Base-by-base conservation (phyloP, 345 rosid genomes). In the Heritiera littoralis region DNA sequence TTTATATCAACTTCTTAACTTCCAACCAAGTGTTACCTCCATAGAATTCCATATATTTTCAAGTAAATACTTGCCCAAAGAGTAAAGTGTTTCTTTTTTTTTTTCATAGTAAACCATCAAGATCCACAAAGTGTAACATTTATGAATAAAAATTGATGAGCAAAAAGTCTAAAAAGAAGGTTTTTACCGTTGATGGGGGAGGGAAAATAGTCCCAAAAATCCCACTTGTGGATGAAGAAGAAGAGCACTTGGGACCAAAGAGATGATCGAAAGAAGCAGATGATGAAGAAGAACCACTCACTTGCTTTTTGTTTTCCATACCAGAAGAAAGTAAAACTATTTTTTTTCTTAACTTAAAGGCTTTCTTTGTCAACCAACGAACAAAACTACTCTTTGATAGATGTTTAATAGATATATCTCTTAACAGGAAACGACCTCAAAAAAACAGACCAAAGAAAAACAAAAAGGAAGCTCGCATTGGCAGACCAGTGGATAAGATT, bases 191-290 rank as follows among this genome's bases (percentile, higher is more conserved):
- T 14, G 91, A 83, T 17, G 92, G 90, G 23, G 84, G 81, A 1
- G 92, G 84, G 83, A 89, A 89, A 73, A 89, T 87, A 52, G 94
- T 86, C 4, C 86, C 87, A 66, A 89, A 83, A 60, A 81, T 41
- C 49, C 82, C 81, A 73, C 79, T 77, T 14, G 87, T 49, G 32
- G 91, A 78, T 9, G 90, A 80, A 20, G 89, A 64, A 32, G 71
- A 84, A 9, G 89, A 81, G 51, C 87, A 85, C 79, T 83, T 89
- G 15, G 89, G 89, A 68, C 92, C 89, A 66, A 91, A 88, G n/a
- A 91, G 87, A 79, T 87, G 85, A 86, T 88, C 92, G 72, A 89
- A 79, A 72, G 85, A 81, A 51, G 81, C 69, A 10, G 83, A 77
- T 46, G 89, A 75, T 12, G 78, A 61, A 3, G 71, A 74, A 9